phyloP scores from a whole-genome alignment of 148 eudicot genomes.

The Silene conica region DNA sequence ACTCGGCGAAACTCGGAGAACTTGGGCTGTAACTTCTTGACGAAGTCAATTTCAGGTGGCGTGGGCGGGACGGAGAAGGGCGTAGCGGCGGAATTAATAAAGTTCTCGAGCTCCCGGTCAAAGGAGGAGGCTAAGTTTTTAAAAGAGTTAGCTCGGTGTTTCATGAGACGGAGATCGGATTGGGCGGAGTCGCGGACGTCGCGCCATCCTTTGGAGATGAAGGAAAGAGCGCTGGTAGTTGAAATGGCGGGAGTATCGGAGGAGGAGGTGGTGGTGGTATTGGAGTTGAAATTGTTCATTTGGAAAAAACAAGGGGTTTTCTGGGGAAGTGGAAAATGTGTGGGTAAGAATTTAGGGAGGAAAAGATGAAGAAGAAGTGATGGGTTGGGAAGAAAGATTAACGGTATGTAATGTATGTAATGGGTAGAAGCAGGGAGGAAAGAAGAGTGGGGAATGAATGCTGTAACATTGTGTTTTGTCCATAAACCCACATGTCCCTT shows the following conservation, averaged over 20 bases:
- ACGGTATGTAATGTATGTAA: background rate
- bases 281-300: conserved; percentile 30
- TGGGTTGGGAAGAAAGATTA: background rate
- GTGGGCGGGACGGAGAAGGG: conserved; percentile 44
- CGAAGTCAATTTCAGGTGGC: conserved; percentile 59
- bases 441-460: background rate
- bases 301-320: background rate
- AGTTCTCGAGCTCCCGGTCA: conserved; percentile 71
- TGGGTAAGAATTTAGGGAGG: background rate
- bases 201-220: conserved; percentile 76
- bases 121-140: conserved; percentile 64
- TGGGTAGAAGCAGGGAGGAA: background rate
- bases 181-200: conserved; percentile 76
- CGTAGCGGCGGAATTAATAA: conserved; percentile 62
- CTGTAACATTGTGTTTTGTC: background rate
- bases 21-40: conserved; percentile 66
- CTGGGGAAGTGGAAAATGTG: background rate
- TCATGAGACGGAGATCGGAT: conserved; percentile 75
- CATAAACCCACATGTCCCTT: background rate
- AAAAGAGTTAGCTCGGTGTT: conserved; percentile 67
- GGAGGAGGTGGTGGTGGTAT: conserved; percentile 20
- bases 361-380: conserved; percentile 7
- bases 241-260: conserved; percentile 17
- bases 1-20: conserved; percentile 67
- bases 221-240: conserved; percentile 60